Percentiles rank a stretch among this genome's conserved stretches.
Evolutionary conservation across 257 asterid genomes (phyloP).

Genomic region (Ballota nigra): DNA sequence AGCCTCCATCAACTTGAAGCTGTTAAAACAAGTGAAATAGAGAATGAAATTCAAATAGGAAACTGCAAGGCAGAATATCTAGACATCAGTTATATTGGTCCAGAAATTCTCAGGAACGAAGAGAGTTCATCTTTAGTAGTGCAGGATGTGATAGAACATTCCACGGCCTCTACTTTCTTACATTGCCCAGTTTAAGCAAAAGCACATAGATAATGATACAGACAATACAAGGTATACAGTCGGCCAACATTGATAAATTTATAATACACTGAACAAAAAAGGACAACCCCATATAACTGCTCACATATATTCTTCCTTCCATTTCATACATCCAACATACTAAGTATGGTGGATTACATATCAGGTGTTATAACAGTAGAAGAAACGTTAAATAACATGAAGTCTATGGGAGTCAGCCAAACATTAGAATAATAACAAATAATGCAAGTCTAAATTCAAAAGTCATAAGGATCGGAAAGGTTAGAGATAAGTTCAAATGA

Average conservation of each 20-base stretch:
- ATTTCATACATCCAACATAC: not conserved
- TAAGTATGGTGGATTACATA: not conserved
- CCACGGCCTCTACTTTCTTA: not conserved
- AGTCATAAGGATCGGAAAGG: not conserved
- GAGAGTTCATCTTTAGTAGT: not conserved
- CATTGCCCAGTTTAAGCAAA: not conserved
- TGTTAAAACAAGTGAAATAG: conserved; percentile 36
- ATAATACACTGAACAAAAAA: not conserved
- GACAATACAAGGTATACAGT: not conserved
- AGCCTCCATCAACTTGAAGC: conserved; percentile 88
- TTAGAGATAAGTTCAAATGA: not conserved
- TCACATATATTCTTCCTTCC: not conserved
- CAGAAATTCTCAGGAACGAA: not conserved
- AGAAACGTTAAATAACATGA: not conserved
- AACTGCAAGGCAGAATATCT: not conserved
- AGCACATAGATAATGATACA: not conserved
- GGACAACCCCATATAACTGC: not conserved
- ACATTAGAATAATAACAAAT: not conserved
- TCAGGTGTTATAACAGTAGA: not conserved
- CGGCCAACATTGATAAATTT: not conserved
- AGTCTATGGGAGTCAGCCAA: not conserved
- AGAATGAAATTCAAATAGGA: conserved; percentile 10
- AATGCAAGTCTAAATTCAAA: not conserved
- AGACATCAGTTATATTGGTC: not conserved
- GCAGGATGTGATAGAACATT: not conserved